Evolutionary conservation across 1,139 yeast genomes (phyloP), one percentile per base, ranked within the genome.

Genomic region (Protomyces macrosporus): DNA sequence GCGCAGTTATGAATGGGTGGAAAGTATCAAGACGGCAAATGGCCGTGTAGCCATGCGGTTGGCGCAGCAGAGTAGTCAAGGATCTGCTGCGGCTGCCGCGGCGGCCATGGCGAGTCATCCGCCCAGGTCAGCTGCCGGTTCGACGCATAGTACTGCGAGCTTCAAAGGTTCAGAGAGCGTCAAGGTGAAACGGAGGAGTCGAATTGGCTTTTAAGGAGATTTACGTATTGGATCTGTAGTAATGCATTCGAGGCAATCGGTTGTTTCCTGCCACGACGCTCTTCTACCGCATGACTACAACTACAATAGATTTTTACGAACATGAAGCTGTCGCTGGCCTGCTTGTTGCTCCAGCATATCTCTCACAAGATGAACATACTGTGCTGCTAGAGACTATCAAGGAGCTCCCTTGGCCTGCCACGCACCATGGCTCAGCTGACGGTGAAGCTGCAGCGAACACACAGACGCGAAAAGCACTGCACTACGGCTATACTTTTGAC

Each of bases 1-100:
- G 14, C 66, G 60, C n/a, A 55, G 59, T 36, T 34, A 45, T 23
- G 65, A 65, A 12, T 64, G 66, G 66, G 53, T 63, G 12, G 58
- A 61, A 30, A 57, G 42, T 34, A 37, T 64, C 36, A 45, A 63
- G 34, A 52, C 50, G 40, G 66, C 65, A 3, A 61, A 64, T 34
- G 48, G 52, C 7, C 53, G 40, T 10, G 53, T 50, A 33, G 48
- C 48, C 3, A 30, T 16, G 16, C 48, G 48, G 6, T 6, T 42
- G 12, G 48, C 48, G 23, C 48, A 42, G 9, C 48, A 42, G 16
- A 10, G 30, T 14, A 10, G 32, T 10, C 16, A 16, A n/a, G 48
- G 48, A 10, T 30, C 48, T 9, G 48, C 48, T 6, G 48, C 48
- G 9, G 48, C 48, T n/a, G 48, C 48, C 3, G 48, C 48, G 4